Evolutionary conservation across 108 stramenopile genomes (phyloP).

Genomic region (Conticribra weissflogii): DNA sequence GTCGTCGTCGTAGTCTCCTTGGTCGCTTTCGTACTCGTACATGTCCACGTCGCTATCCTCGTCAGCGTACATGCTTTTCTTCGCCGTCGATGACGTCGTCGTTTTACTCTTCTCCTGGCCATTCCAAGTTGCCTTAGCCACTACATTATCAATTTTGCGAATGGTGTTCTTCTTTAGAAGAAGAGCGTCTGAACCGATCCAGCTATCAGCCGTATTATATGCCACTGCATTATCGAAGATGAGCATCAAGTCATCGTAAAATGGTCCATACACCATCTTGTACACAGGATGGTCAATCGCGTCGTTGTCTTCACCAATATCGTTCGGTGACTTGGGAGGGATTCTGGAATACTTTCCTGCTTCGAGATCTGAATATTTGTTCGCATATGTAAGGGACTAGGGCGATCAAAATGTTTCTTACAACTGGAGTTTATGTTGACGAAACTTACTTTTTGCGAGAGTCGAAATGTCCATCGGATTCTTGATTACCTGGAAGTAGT

Average conservation of each 20-base stretch:
- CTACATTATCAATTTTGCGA: constrained; percentile 64
- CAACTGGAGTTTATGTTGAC: neutral
- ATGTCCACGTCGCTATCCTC: constrained; percentile 85
- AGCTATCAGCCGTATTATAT: constrained; percentile 78
- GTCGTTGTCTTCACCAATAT: constrained; percentile 28
- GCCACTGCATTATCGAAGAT: constrained; percentile 88
- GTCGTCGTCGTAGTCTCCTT: constrained; percentile 66
- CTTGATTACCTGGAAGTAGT: constrained; percentile 88
- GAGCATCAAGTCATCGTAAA: constrained; percentile 67
- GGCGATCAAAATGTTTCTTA: neutral
- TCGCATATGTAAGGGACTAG: neutral
- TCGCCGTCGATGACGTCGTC: constrained; percentile 33
- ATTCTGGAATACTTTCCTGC: constrained; percentile 79
- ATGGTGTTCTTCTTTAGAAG: constrained; percentile 58
- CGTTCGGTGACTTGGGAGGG: constrained; percentile 52
- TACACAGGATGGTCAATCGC: constrained; percentile 40
- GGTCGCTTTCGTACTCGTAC: constrained; percentile 79
- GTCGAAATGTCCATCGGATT: constrained; percentile 97
- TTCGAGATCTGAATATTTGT: constrained; percentile 61
- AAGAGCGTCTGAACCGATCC: constrained; percentile 67
- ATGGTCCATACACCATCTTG: constrained; percentile 79
- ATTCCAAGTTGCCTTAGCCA: constrained; percentile 27
- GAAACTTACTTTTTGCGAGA: constrained; percentile 9
- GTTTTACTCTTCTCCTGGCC: constrained; percentile 17
- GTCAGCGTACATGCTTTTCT: constrained; percentile 66